These are phyloP conservation scores for Rhizoclosmatium sp. DNA, from an alignment of 192 early-diverging fungal genomes.

Conservation along the genomic window DNA sequence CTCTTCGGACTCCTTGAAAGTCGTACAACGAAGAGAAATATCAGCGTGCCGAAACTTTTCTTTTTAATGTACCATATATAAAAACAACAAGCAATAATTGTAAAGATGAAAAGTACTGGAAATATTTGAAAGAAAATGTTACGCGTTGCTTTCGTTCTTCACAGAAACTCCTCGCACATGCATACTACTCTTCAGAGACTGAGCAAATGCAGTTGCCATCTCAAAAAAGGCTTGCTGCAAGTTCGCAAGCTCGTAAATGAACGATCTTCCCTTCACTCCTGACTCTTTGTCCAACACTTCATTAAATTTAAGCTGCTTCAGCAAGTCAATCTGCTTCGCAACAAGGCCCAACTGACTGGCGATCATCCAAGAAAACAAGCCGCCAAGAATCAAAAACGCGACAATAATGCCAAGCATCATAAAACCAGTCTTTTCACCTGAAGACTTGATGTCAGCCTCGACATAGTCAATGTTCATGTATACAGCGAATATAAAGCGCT, in stretches of 20 bases:
- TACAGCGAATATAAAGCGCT: background rate
- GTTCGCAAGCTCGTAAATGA: conserved; percentile 25
- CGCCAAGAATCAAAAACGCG: conserved; percentile 6
- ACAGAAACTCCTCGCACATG: too few relatives aligned
- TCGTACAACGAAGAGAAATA: too few relatives aligned
- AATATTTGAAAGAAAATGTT: too few relatives aligned
- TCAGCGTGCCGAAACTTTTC: too few relatives aligned
- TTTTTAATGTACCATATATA: too few relatives aligned
- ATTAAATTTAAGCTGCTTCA: conserved; percentile 26
- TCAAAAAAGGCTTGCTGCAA: conserved; percentile 26
- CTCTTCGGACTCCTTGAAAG: too few relatives aligned
- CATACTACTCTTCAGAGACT: background rate
- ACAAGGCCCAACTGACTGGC: conserved; percentile 21
- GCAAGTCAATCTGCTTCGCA: conserved; percentile 19
- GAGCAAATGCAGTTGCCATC: conserved; percentile 16
- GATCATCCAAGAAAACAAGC: conserved; percentile 7
- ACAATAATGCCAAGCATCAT: conserved; percentile 33
- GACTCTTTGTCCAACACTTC: conserved; percentile 17
- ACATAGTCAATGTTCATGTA: conserved; percentile 22
- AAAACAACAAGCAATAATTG: too few relatives aligned
- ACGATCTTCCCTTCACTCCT: conserved; percentile 23
- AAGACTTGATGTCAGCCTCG: background rate
- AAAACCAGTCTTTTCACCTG: conserved; percentile 14
- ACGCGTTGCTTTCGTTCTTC: too few relatives aligned
- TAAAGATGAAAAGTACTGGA: too few relatives aligned